Conservation (phyloP, 2,329 filamentous ascomycete genomes). For the Volutella citrinella region DNA sequence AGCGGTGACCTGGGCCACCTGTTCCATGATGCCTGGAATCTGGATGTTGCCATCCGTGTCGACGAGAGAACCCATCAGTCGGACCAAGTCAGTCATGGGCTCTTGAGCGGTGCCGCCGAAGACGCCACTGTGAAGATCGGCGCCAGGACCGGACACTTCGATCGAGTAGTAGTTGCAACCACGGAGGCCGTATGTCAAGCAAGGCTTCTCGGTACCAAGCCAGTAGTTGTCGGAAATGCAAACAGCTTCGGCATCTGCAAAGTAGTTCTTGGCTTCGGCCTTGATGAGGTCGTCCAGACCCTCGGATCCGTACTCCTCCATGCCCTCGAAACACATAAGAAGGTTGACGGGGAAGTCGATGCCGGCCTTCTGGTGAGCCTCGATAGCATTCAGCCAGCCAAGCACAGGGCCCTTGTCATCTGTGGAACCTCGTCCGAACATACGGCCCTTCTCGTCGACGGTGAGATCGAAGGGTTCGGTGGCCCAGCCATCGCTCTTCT, state of each 20-base stretch:
- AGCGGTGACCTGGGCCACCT: conserved; percentile 82
- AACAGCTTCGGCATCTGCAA: conserved; percentile 91
- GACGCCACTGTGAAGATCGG: conserved; percentile 94
- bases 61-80: conserved; percentile 78
- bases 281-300: conserved; percentile 93
- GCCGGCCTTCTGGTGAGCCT: conserved; percentile 93
- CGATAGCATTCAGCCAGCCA: conserved; percentile 96
- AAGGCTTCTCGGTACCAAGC: conserved; percentile 98
- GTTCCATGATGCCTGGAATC: conserved; percentile 90
- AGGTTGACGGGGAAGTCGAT: conserved; percentile 96
- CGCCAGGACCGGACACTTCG: conserved; percentile 84
- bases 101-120: conserved; percentile 96
- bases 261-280: conserved; percentile 87
- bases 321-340: conserved; percentile 98
- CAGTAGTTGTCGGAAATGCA: conserved; percentile 99
- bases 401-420: conserved; percentile 98
- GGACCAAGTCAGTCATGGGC: conserved; percentile 94
- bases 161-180: conserved; percentile 98
- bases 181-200: conserved; percentile 92
- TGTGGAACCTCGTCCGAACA: conserved; percentile 93
- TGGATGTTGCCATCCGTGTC: conserved; percentile 89
- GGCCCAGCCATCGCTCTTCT: conserved; percentile 91
- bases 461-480: conserved; percentile 90
- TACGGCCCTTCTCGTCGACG: conserved; percentile 85
- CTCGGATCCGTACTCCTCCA: conserved; percentile 98